Evolutionary conservation across 2,329 filamentous ascomycete species (phyloP), one percentile per base, ranked within the genome.

Genomic region (Pleomassaria siparia): DNA sequence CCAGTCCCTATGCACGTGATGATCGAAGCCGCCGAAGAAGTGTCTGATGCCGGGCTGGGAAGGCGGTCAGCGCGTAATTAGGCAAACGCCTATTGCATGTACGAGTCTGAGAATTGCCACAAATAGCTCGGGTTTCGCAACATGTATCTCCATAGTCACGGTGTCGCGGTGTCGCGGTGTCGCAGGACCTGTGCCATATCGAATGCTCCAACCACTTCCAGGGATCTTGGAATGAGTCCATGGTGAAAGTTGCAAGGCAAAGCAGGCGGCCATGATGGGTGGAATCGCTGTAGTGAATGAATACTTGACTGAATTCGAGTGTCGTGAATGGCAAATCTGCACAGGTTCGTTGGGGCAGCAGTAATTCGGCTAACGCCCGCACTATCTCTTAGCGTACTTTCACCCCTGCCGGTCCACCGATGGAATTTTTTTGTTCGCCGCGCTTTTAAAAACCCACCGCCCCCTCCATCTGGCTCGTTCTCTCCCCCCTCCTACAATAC

Each of bases 311-410:
- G 33, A 22, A 36, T 20, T n/a, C 8, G 33, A 36, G 15, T n/a
- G 8, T n/a, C 28, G n/a, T 30, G 28, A n/a, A 30, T 30, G 28
- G 20, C 7, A 6, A 40, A 40, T 3, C 26, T 6, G 37, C 36
- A 39, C 4, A 15, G 20, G 13, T 16, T 40, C 24, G 24, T 15
- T 24, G 25, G 25, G 25, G 7, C 6, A 26, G 29, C 29, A n/a
- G 25, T 41, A 43, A 36, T 15, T 35, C 43, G 44, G 22, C 32
- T 25, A 28, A 21, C 25, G 42, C 5, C 16, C 50, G 29, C 49
- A 49, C 51, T 47, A 48, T 41, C 32, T 42, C 55, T 59, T 60
- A 60, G 59, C 55, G 54, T 50, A 54, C 57, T 51, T 55, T 46
- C 47, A 15, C 49, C 44, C 46, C 46, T 30, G 29, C 43, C 40